Evolutionary conservation across 805 yeast genomes (phyloP).

Genomic region (Ogataea glucozyma): DNA sequence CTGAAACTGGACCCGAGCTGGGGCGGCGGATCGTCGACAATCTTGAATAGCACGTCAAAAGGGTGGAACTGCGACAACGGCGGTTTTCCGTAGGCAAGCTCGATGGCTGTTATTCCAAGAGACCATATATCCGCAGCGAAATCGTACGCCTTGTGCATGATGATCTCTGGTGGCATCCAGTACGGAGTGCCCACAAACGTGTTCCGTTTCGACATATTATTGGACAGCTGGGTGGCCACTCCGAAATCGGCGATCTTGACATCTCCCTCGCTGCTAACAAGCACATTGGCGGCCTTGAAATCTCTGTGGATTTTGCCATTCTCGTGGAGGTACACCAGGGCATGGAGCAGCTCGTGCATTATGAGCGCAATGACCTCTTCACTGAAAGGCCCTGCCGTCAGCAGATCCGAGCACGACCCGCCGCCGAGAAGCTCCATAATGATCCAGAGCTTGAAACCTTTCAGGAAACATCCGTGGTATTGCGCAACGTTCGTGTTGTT

Average conservation of each 20-base stretch:
- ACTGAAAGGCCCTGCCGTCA: constrained; percentile 58
- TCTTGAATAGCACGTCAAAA: constrained; percentile 53
- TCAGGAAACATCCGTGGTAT: constrained; percentile 71
- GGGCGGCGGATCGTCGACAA: constrained; percentile 53
- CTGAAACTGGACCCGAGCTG: constrained; percentile 36
- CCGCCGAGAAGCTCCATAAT: constrained; percentile 82
- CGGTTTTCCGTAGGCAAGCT: constrained; percentile 70
- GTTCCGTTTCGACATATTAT: constrained; percentile 51
- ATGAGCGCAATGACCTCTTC: constrained; percentile 57
- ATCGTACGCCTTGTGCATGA: constrained; percentile 55
- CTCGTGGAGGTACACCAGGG: constrained; percentile 64
- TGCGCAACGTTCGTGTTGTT: constrained; percentile 60
- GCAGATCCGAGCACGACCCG: constrained; percentile 68
- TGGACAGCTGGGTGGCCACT: constrained; percentile 77
- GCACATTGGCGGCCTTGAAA: constrained; percentile 88
- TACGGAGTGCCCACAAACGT: constrained; percentile 63
- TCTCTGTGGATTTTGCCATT: constrained; percentile 88
- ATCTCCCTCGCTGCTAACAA: constrained; percentile 66
- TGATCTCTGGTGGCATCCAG: constrained; percentile 68
- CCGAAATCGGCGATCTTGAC: constrained; percentile 96
- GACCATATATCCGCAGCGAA: constrained; percentile 81
- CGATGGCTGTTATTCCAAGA: constrained; percentile 75
- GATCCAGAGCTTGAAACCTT: constrained; percentile 72
- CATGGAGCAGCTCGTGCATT: constrained; percentile 55
- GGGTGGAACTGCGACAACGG: constrained; percentile 60